These are phyloP conservation scores for Epichloe hybrida DNA, from an alignment of 2,329 filamentous ascomycete species.

Conservation along the genomic window DNA sequence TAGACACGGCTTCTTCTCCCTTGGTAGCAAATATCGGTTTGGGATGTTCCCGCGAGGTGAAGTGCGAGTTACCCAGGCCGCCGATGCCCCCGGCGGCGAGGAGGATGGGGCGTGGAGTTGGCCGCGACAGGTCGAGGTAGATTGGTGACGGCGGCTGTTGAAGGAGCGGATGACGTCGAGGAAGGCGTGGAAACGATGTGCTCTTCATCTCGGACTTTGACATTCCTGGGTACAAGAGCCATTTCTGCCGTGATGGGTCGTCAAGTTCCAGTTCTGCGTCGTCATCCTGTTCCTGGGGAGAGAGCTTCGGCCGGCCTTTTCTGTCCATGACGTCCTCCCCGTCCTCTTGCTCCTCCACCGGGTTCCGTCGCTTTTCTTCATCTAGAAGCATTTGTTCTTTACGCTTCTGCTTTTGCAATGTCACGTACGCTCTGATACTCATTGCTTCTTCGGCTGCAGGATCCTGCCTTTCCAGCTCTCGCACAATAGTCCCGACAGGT, in stretches of 20 bases:
- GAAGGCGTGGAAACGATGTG: constrained; percentile 36
- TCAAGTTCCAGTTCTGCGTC: constrained; percentile 28
- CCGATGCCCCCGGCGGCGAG: constrained; percentile 80
- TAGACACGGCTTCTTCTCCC: constrained; percentile 64
- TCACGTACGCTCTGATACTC: constrained; percentile 19
- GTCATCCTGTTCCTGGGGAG: constrained; percentile 13
- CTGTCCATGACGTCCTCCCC: constrained; percentile 3
- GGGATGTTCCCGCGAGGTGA: constrained; percentile 60
- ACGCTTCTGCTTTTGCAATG: constrained; percentile 19
- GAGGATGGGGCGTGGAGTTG: constrained; percentile 72
- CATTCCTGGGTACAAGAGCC: constrained; percentile 74
- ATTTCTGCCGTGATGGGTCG: constrained; percentile 52
- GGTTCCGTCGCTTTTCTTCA: constrained; percentile 14
- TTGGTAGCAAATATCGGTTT: constrained; percentile 80
- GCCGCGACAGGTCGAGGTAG: constrained; percentile 56
- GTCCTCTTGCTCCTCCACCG: constrained; percentile 5
- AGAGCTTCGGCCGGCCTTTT: constrained; percentile 2
- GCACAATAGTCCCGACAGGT: constrained; percentile 80
- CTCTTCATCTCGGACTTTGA: constrained; percentile 51
- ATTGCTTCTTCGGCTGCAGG: constrained; percentile 54
- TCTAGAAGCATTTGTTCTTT: constrained; percentile 21
- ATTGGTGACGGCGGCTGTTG: constrained; percentile 63
- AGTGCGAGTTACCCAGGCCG: constrained; percentile 87
- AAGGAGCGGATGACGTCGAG: constrained; percentile 38
- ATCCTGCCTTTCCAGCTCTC: constrained; percentile 68